These are phyloP conservation scores for Puccinia triticina DNA, from an alignment of 1,284 basidiomycete genomes.

Conservation along the genomic window DNA sequence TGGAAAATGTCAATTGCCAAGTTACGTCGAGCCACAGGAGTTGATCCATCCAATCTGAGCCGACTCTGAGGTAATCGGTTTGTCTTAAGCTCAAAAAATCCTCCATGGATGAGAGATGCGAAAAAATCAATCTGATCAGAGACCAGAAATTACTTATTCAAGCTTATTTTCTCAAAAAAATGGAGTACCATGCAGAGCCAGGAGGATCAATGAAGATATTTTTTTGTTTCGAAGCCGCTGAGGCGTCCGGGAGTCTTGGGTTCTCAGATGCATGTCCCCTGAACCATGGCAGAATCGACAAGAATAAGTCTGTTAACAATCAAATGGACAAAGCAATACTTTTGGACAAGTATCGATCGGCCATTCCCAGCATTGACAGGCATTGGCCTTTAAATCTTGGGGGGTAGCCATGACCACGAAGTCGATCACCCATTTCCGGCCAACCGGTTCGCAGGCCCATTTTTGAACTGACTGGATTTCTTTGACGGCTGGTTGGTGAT, in stretches of 20 bases:
- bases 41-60: conserved; percentile 55
- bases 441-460: conserved; percentile 99
- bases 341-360: conserved; percentile 81
- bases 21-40: conserved; percentile 64
- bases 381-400: conserved; percentile 97
- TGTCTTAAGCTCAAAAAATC: conserved; percentile 54
- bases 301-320: background rate
- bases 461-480: conserved; percentile 98
- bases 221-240: conserved; percentile 87
- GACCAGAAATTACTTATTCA: too few relatives aligned
- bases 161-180: too few relatives aligned
- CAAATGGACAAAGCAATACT: background rate
- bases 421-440: conserved; percentile 90
- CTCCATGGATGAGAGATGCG: conserved; percentile 64
- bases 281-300: background rate
- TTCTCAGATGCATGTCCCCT: conserved; percentile 98
- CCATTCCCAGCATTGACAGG: conserved; percentile 99
- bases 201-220: conserved; percentile 99
- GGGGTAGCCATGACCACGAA: conserved; percentile 99
- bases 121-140: too few relatives aligned
- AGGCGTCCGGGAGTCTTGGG: conserved; percentile 91
- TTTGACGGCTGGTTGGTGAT: conserved; percentile 97
- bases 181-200: conserved; percentile 90
- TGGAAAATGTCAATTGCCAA: conserved; percentile 70
- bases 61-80: conserved; percentile 54